Base-by-base conservation (phyloP, 768 basidiomycete genomes). In the Lentinus brumalis region DNA sequence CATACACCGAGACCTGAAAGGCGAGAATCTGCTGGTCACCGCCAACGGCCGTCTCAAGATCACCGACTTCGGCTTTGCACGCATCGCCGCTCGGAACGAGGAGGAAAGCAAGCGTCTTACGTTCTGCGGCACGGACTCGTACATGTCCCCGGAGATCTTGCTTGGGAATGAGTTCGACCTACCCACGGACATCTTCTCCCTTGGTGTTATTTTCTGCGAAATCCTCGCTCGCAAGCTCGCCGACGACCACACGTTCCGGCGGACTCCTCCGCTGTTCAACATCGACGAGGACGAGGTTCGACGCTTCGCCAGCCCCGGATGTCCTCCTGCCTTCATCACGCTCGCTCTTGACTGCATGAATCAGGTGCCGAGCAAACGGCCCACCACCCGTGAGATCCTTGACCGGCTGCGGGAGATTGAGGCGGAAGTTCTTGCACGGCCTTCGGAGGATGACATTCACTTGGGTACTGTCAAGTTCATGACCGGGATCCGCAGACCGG, bases 41-140 rank as follows among this genome's bases (percentile, higher is more conserved):
- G 77, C 88, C 40, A 99, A 99, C 69, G 92, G 94, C 21, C 86
- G 96, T 46, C 82, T 98, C 70, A 99, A 98, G 78, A 89, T 98
- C 67, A 97, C 96, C n/a, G 96, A 99, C 71, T 99, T 99, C 75
- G 96, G 96, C 1, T 96, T 98, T 67, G 94, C 95, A 4, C 84
- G 96, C 39, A 97, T 98, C 68, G 94, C 94, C 0, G 94, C 94
- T 0, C 84, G 91, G 44, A 96, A 92, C 68, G 92, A 87, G 59
- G 95, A 96, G 65, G 96, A 98, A 76, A 83, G 80, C 55, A 91
- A 89, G 69, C 83, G 91, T 4, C 82, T 94, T 46, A 94, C 92
- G 0, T 93, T 93, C 74, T 91, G 88, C 62, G 91, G 91, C n/a
- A 92, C 91, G 2, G 90, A 93, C 68, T 91, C 93, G 5, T 96